Evolutionary conservation across 768 basidiomycete genomes (phyloP).

Genomic region (Fomitopsis pulvina): DNA sequence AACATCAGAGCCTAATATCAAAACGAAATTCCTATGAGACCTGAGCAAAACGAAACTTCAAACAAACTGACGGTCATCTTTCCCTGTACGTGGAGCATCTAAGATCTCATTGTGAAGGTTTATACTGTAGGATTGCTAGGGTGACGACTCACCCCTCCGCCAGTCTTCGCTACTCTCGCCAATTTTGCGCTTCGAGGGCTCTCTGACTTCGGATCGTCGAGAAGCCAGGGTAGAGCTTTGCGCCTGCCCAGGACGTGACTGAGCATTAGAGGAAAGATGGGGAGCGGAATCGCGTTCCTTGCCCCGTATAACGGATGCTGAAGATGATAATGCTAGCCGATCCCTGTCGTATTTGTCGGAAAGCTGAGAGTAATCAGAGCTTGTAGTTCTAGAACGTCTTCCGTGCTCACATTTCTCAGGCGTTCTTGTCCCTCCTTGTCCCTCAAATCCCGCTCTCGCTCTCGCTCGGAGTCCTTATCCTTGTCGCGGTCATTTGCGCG

Average conservation of each 20-base stretch:
- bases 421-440: constrained; percentile 77
- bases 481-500: constrained; percentile 53
- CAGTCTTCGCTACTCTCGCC: constrained; percentile 79
- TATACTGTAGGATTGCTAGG: neutral
- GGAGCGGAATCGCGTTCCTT: constrained; percentile 67
- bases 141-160: constrained; percentile 64
- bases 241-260: constrained; percentile 33
- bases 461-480: constrained; percentile 35
- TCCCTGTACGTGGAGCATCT: constrained; percentile 42
- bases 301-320: constrained; percentile 38
- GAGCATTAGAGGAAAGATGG: constrained; percentile 41
- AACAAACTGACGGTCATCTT: constrained; percentile 58
- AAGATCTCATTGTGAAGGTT: constrained; percentile 10
- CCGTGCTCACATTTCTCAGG: constrained; percentile 58
- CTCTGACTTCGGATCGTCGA: constrained; percentile 54
- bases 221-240: constrained; percentile 29
- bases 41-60: no score
- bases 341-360: constrained; percentile 87
- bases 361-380: constrained; percentile 48
- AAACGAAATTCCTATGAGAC: no score
- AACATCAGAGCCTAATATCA: constrained; percentile 50
- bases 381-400: constrained; percentile 5
- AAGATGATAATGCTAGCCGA: constrained; percentile 50
- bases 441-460: constrained; percentile 47
- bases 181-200: constrained; percentile 56